Evolutionary conservation across 176 grass and related monocot species (phyloP), one percentile per base, ranked within the genome.

Genomic region (Avena insularis): DNA sequence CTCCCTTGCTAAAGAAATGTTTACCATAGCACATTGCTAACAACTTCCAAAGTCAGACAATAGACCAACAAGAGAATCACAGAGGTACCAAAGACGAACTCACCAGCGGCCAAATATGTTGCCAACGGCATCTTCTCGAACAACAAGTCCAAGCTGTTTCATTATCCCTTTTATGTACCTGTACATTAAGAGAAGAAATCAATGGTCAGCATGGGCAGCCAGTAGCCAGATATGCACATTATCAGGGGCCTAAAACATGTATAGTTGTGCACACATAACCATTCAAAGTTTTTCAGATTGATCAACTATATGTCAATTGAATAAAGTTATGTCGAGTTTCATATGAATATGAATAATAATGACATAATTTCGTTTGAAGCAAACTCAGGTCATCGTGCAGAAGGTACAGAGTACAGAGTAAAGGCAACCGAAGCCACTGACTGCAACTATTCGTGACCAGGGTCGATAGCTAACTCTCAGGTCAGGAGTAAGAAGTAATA

Each of bases 21-120:
- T 72, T 61, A 12, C 15, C 16, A 70, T 1, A n/a, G 53, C 4
- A 38, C 6, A 82, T 54, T 4, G 47, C 9, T 6, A 56, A 78
- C 17, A 3, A 58, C 63, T 70, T 81, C 2, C 23, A 60, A 84
- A 79, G 23, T 27, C 13, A 79, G 15, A 29, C n/a, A 84, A 57
- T 2, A 57, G 8, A 69, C 31, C 12, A 83, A 33, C 25, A 82
- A 53, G 20, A 66, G 1, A 71, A 72, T 79, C 33, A 2, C 1
- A 43, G 43, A 35, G 57, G 5, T 50, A 6, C 16, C 61, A 77
- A 60, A 63, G 25, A 40, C 61, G 12, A 88, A 91, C 86, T 88
- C 85, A 98, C 97, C 97, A 98, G 85, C 85, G 87, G 49, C 94
- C 97, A 81, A 92, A 96, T 88, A 98, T 98, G 87, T 98, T 98